A percentile compares a stretch with the other conserved stretches of the same genome.
Conservation (phyloP, 805 yeast genomes). For the Hyphopichia homilentoma region DNA sequence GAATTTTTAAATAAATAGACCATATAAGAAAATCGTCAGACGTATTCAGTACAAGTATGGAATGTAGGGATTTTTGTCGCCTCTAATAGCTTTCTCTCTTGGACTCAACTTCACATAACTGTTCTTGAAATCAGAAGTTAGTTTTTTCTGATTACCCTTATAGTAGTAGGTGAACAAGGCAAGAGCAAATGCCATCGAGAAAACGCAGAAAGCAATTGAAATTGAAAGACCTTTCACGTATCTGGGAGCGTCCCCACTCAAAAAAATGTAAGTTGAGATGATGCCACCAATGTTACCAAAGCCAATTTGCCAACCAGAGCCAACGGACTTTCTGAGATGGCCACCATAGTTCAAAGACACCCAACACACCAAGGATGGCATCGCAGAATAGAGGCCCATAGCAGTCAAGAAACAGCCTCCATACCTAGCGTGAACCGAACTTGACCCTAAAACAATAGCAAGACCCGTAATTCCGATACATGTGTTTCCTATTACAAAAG, state of each 20-base stretch:
- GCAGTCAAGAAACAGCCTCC: constrained; percentile 63
- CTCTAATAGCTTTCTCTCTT: constrained; percentile 30
- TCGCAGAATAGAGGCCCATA: constrained; percentile 55
- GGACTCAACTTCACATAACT: constrained; percentile 22
- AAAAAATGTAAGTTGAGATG: constrained; percentile 55
- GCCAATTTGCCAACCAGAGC: constrained; percentile 61
- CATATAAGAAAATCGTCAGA: no score
- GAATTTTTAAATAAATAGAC: no score
- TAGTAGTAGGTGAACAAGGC: constrained; percentile 28
- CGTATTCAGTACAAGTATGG: constrained; percentile 31
- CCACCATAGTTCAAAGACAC: constrained; percentile 58
- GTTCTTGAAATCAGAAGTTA: constrained; percentile 20
- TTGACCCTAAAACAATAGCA: constrained; percentile 48
- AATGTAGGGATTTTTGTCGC: constrained; percentile 37
- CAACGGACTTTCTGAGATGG: constrained; percentile 56
- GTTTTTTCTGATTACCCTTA: constrained; percentile 21
- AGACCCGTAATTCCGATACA: constrained; percentile 49
- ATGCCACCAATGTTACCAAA: constrained; percentile 76
- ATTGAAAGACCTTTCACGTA: constrained; percentile 54
- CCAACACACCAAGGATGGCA: constrained; percentile 75
- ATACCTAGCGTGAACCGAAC: constrained; percentile 42
- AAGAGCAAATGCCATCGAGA: constrained; percentile 33
- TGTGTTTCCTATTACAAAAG: constrained; percentile 43
- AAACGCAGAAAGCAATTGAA: constrained; percentile 44
- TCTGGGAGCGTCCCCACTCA: constrained; percentile 53